Conservation (phyloP, 192 early-diverging fungal species). For the Lobulomyces angularis region DNA sequence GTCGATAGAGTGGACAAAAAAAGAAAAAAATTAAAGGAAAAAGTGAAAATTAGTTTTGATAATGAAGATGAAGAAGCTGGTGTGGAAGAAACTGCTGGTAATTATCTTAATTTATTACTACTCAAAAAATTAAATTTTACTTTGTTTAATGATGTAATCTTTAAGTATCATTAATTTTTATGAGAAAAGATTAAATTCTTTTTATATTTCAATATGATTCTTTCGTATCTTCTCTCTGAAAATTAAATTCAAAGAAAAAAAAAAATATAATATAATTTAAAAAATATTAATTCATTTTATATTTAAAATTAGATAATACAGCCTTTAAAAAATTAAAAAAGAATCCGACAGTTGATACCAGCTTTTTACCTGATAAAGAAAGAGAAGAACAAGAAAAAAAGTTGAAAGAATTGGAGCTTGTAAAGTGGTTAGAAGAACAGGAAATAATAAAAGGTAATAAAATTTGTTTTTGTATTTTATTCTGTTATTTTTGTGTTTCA, state of each 20-base stretch:
- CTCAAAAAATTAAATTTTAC: constrained; percentile 8
- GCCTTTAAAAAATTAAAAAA: constrained; percentile 45
- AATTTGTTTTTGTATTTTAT: background rate
- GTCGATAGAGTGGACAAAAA: constrained; percentile 33
- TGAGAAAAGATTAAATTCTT: too few relatives aligned
- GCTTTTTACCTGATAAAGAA: constrained; percentile 81
- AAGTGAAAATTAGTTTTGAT: constrained; percentile 64
- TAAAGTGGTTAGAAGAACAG: constrained; percentile 76
- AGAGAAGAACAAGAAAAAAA: constrained; percentile 68
- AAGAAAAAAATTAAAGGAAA: constrained; percentile 46
- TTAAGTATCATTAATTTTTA: background rate
- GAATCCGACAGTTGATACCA: constrained; percentile 83
- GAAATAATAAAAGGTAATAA: constrained; percentile 65
- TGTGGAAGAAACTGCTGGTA: constrained; percentile 14
- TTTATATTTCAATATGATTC: too few relatives aligned
- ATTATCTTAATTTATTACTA: constrained; percentile 5
- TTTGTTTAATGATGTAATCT: constrained; percentile 26
- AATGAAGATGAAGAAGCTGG: constrained; percentile 47
- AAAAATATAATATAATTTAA: background rate
- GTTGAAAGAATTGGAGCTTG: constrained; percentile 55
- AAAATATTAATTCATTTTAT: constrained; percentile 5
- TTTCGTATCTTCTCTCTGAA: constrained; percentile 43
- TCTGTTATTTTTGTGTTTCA: background rate
- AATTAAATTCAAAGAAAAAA: background rate
- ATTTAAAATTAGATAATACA: constrained; percentile 1